Evolutionary conservation across 2,329 filamentous ascomycete species (phyloP).

Genomic region (Emmonsiellopsis sp.): DNA sequence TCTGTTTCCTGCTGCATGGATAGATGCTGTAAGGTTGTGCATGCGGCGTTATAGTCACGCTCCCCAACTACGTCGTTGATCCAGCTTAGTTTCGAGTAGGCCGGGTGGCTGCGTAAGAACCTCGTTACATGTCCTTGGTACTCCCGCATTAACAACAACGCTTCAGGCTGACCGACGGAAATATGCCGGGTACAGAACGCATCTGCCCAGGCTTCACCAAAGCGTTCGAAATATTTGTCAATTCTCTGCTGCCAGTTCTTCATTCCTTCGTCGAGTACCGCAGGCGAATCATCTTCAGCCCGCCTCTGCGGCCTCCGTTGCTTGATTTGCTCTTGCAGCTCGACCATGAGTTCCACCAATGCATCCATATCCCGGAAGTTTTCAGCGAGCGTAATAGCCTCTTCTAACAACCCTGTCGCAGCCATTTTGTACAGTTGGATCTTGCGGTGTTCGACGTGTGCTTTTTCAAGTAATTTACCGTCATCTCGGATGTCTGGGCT

Average conservation of each 20-base stretch:
- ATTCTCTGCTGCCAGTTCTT: conserved; percentile 23
- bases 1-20: conserved; percentile 65
- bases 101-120: conserved; percentile 63
- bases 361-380: conserved; percentile 54
- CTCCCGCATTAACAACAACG: conserved; percentile 59
- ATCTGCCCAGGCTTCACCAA: conserved; percentile 45
- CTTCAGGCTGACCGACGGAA: conserved; percentile 53
- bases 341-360: conserved; percentile 43
- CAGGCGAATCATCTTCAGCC: conserved; percentile 8
- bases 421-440: conserved; percentile 38
- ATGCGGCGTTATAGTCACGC: conserved; percentile 64
- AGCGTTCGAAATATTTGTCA: conserved; percentile 40
- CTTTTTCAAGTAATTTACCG: conserved; percentile 38
- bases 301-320: conserved; percentile 12
- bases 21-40: conserved; percentile 58
- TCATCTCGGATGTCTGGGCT: conserved; percentile 39
- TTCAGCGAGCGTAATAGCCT: conserved; percentile 53
- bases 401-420: conserved; percentile 45
- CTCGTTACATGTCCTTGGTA: conserved; percentile 64
- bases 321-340: conserved; percentile 30
- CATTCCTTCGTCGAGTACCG: conserved; percentile 18
- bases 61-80: conserved; percentile 83
- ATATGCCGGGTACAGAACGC: conserved; percentile 76
- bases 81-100: conserved; percentile 75
- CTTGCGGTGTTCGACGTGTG: conserved; percentile 35